phyloP scores from a whole-genome alignment of 2,329 filamentous ascomycete species.

The Chrysoporthe deuterocubensis region DNA sequence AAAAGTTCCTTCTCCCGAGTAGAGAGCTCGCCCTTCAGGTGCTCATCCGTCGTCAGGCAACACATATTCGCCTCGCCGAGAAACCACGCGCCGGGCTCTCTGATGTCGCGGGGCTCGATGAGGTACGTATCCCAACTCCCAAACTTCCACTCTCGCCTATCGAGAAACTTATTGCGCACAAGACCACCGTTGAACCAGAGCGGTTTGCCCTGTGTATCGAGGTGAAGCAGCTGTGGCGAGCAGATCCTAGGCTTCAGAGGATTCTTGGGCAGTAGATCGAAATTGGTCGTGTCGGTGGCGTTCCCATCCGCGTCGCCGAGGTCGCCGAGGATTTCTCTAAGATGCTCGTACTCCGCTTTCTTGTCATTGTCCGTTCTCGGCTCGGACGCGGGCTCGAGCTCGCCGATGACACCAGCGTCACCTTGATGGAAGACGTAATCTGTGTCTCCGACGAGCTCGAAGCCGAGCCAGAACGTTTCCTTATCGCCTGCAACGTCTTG shows the following conservation, averaged over 20 bases:
- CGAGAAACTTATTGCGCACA: slow-evolving; percentile 47
- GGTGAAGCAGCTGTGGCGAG: slow-evolving; percentile 49
- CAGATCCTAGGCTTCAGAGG: slow-evolving; percentile 43
- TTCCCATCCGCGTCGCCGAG: not conserved
- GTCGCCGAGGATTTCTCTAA: not conserved
- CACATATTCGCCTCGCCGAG: slow-evolving; percentile 42
- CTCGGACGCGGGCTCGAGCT: slow-evolving; percentile 8
- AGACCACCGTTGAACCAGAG: slow-evolving; percentile 54
- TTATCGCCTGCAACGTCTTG: slow-evolving; percentile 45
- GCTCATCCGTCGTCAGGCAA: slow-evolving; percentile 38
- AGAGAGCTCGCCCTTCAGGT: slow-evolving; percentile 33
- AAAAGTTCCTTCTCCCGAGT: slow-evolving; percentile 35
- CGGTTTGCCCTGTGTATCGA: slow-evolving; percentile 44
- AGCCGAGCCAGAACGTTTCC: slow-evolving; percentile 55
- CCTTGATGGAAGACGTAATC: slow-evolving; percentile 50
- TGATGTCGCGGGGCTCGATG: slow-evolving; percentile 36
- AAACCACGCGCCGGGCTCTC: slow-evolving; percentile 37
- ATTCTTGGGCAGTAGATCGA: slow-evolving; percentile 18
- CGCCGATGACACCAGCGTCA: slow-evolving; percentile 41
- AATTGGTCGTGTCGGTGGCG: slow-evolving; percentile 21
- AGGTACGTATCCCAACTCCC: slow-evolving; percentile 42
- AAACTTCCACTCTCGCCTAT: slow-evolving; percentile 40
- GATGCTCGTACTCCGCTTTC: not conserved
- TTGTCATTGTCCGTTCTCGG: not conserved
- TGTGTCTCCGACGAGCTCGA: slow-evolving; percentile 47